Base-by-base conservation (phyloP, 2,329 filamentous ascomycete species). In the Cytospora chrysosperma region DNA sequence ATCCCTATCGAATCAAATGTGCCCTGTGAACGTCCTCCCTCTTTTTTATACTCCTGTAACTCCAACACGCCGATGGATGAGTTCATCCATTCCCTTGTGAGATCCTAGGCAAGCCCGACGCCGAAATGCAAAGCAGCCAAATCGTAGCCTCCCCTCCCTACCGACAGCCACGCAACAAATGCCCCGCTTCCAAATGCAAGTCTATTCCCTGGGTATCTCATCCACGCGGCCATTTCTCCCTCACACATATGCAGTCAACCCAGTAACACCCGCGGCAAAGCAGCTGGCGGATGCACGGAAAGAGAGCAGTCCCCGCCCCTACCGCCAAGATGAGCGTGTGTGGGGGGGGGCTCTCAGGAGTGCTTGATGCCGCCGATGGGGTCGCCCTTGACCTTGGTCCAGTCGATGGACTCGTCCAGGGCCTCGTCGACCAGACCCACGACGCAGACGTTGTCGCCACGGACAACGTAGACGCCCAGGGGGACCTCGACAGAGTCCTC, bases 371-470 rank as follows among this genome's bases (percentile, higher is more conserved):
- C 88, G 63, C 92, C 92, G 71, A 98, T 90, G 32, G 90, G 87
- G 64, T 88, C 87, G 5, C 94, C 94, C 74, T 90, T 89, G 47
- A 99, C 95, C 75, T 96, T 88, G 24, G 84, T 83, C 95, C 95
- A 99, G 78, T 97, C 89, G 73, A 99, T 98, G 70, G 89, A 93
- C 47, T 83, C 85, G 77, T 99, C 95, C 64, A 98, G 80, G 70
- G 90, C 85, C 76, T 97, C 93, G 75, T 99, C 93, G 34, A 99
- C 88, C 63, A 96, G 81, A 2, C 95, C 95, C 63, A 95, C 91
- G 19, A 96, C 83, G 67, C 93, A 93, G 55, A 99, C 94, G 72
- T 96, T 97, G 75, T 99, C 95, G 59, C 95, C 95, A 65, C 95
- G 86, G 63, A 99, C 91, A 63, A 99, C 84, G 75, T 97, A 98